phyloP scores from a whole-genome alignment of 331 rosid species.

The Spiraea crenata region DNA sequence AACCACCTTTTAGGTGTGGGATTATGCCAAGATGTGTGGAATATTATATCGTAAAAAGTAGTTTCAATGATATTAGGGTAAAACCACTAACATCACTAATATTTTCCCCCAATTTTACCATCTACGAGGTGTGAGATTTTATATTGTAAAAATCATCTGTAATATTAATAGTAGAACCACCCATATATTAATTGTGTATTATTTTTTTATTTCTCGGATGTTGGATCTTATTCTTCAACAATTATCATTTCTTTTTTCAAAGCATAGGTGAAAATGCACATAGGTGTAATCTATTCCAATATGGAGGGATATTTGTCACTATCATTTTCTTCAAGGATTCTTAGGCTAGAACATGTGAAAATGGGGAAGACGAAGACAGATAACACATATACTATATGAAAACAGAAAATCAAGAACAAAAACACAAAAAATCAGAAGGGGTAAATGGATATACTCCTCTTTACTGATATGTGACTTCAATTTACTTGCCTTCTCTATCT shows the following conservation, averaged over 20 bases:
- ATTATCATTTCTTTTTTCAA: background rate
- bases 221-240: too few relatives aligned
- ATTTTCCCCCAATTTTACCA: too few relatives aligned
- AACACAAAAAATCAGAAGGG: constrained; percentile 48
- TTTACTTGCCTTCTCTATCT: constrained; percentile 58
- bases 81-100: too few relatives aligned
- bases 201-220: too few relatives aligned
- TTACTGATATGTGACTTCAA: constrained; percentile 28
- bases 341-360: constrained; percentile 41
- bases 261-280: constrained; percentile 21
- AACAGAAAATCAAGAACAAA: constrained; percentile 26
- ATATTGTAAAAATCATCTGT: too few relatives aligned
- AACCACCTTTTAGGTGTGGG: too few relatives aligned
- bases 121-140: too few relatives aligned
- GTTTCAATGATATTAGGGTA: too few relatives aligned
- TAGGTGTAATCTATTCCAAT: constrained; percentile 42
- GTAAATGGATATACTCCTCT: constrained; percentile 48
- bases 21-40: too few relatives aligned
- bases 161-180: too few relatives aligned
- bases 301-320: constrained; percentile 36
- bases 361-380: constrained; percentile 19
- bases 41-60: too few relatives aligned
- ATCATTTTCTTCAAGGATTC: constrained; percentile 47
- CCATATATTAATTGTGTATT: too few relatives aligned
- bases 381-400: constrained; percentile 55